Conservation (phyloP, 2,329 filamentous ascomycete genomes). For the Microsporum audouinii region DNA sequence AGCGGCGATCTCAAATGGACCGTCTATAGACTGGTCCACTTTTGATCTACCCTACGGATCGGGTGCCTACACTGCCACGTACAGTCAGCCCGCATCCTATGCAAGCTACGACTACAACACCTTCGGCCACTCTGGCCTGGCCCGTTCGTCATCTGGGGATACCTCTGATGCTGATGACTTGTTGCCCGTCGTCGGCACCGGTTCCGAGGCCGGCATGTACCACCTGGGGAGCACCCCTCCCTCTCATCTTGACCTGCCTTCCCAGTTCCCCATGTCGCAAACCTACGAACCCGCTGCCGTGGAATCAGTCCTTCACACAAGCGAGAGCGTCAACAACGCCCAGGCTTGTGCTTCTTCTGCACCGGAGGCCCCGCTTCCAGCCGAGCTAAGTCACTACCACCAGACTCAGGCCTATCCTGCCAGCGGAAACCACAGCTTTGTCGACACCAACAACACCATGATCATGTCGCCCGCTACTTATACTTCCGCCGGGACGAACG, state of each 20-base stretch:
- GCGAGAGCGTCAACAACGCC: neutral
- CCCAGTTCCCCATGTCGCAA: constrained; percentile 4
- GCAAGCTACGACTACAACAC: constrained; percentile 36
- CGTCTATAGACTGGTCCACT: constrained; percentile 39
- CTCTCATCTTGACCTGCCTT: constrained; percentile 6
- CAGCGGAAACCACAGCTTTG: constrained; percentile 1
- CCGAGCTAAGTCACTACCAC: constrained; percentile 9
- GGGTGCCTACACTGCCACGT: constrained; percentile 27
- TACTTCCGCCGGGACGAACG: constrained; percentile 6
- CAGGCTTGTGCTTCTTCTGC: constrained; percentile 1
- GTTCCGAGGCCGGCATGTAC: constrained; percentile 28
- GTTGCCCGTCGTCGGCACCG: constrained; percentile 23
- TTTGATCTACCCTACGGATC: constrained; percentile 32
- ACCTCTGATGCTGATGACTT: constrained; percentile 39
- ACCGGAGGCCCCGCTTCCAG: constrained; percentile 4
- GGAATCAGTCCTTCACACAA: constrained; percentile 7
- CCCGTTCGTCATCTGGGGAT: constrained; percentile 40
- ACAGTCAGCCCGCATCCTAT: constrained; percentile 37
- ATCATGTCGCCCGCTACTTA: neutral
- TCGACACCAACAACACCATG: constrained; percentile 2
- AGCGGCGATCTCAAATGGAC: constrained; percentile 29
- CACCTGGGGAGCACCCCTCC: constrained; percentile 11
- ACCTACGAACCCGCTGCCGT: constrained; percentile 5
- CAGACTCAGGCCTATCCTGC: constrained; percentile 2
- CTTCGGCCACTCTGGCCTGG: constrained; percentile 28